Evolutionary conservation across 2,329 filamentous ascomycete species (phyloP), one percentile per base, ranked within the genome.

Genomic region (Annulohypoxylon truncatum): DNA sequence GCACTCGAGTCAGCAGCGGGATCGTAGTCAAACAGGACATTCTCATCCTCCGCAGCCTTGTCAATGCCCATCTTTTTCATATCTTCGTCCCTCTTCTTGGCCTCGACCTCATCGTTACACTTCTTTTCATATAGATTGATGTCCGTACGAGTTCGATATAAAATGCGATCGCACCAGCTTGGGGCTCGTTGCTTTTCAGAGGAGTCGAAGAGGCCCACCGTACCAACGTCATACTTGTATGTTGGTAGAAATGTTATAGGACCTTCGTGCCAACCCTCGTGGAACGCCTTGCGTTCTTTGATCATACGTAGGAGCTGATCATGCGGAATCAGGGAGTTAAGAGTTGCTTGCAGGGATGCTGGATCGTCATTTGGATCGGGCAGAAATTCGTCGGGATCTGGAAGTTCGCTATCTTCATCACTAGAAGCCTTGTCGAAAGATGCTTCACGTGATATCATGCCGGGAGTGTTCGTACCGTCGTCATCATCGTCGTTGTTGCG

Each of bases 211-310:
- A 94, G 86, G 1, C 92, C 92, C 29, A 97, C 88, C 28, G 92
- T 97, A n/a, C 96, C 96, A 26, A 97, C 85, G 74, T 99, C 96
- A 72, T 99, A 99, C 78, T 99, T 99, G 79, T 99, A 99, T 0
- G 96, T 96, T 1, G 96, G 96, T 13, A 98, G 78, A 74, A 99
- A 99, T 0, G 88, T 88, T 60, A 99, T 94, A 0, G 89, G 84
- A 0, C 94, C 96, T 82, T 99, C 96, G 53, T 87, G 86, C 94
- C 96, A 99, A 0, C 94, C 95, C 67, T 97, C 92, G 64, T 97
- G 88, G 67, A 99, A 97, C 0, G 90, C 89, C 75, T 92, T 96
- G n/a, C 88, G 86, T 38, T 88, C 81, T 69, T 86, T 88, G 72
- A 97, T 94, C 64, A 93, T 87, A 61, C 89, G 86, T 3, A 83